Evolutionary conservation across 768 basidiomycete genomes (phyloP).

Genomic region (Boletus rubroflammeus): DNA sequence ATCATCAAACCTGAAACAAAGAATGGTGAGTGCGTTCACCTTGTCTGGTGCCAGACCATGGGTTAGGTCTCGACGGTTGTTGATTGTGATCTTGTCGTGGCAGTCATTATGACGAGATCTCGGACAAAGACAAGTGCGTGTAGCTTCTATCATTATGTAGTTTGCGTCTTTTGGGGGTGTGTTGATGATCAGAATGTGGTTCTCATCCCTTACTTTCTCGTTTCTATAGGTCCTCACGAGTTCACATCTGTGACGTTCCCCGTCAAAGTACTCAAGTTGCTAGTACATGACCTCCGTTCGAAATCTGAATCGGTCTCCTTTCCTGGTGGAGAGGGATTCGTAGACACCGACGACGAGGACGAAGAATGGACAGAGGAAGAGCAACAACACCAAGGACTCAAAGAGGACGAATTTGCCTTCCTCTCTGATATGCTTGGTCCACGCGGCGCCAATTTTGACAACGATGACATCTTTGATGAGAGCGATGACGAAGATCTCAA

Average conservation of each 20-base stretch:
- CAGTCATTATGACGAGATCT: slow-evolving; percentile 97
- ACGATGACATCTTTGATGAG: slow-evolving; percentile 70
- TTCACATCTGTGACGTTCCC: slow-evolving; percentile 87
- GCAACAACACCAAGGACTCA: slow-evolving; percentile 51
- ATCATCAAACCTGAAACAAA: slow-evolving; percentile 77
- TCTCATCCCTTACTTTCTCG: slow-evolving; percentile 21
- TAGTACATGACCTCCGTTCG: slow-evolving; percentile 79
- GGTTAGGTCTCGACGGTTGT: slow-evolving; percentile 12
- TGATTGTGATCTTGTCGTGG: slow-evolving; percentile 23
- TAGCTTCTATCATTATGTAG: slow-evolving; percentile 4
- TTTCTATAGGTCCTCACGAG: slow-evolving; percentile 68
- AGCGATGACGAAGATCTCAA: slow-evolving; percentile 85
- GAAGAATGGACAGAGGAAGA: slow-evolving; percentile 97
- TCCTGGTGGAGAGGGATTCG: slow-evolving; percentile 52
- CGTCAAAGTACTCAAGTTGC: slow-evolving; percentile 86
- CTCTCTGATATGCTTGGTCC: slow-evolving; percentile 81
- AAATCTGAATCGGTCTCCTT: slow-evolving; percentile 72
- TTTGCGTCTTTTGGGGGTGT: not conserved
- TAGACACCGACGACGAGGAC: slow-evolving; percentile 81
- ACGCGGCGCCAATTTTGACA: slow-evolving; percentile 69
- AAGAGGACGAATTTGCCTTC: slow-evolving; percentile 77
- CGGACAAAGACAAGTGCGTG: slow-evolving; percentile 78
- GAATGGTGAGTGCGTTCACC: slow-evolving; percentile 56
- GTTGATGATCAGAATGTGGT: not conserved
- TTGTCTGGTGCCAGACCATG: slow-evolving; percentile 6